Conservation (phyloP, 192 early-diverging fungal species). For the Coemansia sp. region DNA sequence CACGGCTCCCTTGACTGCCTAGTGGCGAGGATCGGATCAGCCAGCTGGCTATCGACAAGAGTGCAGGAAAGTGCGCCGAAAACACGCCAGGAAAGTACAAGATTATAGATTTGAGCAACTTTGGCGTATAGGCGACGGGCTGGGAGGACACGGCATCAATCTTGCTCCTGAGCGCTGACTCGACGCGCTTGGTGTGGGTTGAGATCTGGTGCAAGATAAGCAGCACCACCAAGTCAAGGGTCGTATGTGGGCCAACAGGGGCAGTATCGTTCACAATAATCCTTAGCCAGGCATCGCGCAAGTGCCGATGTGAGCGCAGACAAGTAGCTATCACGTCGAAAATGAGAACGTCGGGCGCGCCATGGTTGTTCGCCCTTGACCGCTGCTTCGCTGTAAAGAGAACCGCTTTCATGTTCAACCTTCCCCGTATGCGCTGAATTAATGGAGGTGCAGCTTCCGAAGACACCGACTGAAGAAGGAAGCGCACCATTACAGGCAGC, state of each 20-base stretch:
- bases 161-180: conserved; percentile 25
- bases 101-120: conserved; percentile 18
- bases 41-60: conserved; percentile 66
- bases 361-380: neutral
- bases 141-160: conserved; percentile 26
- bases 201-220: conserved; percentile 47
- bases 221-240: conserved; percentile 54
- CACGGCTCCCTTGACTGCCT: conserved; percentile 52
- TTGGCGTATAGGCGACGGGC: conserved; percentile 33
- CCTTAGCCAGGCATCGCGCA: conserved; percentile 74
- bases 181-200: conserved; percentile 41
- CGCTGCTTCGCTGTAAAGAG: conserved; percentile 32
- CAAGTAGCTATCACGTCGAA: conserved; percentile 70
- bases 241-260: conserved; percentile 47
- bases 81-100: conserved; percentile 33
- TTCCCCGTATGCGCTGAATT: conserved; percentile 58
- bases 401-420: conserved; percentile 70
- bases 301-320: conserved; percentile 68
- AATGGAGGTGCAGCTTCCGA: conserved; percentile 33
- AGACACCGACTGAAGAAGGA: conserved; percentile 69
- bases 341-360: conserved; percentile 48
- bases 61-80: conserved; percentile 38
- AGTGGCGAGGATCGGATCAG: conserved; percentile 58
- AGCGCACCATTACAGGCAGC: conserved; percentile 73
- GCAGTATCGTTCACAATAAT: conserved; percentile 56